phyloP scores from a whole-genome alignment of 1,284 basidiomycete genomes.

The Mycosarcoma maydis region DNA sequence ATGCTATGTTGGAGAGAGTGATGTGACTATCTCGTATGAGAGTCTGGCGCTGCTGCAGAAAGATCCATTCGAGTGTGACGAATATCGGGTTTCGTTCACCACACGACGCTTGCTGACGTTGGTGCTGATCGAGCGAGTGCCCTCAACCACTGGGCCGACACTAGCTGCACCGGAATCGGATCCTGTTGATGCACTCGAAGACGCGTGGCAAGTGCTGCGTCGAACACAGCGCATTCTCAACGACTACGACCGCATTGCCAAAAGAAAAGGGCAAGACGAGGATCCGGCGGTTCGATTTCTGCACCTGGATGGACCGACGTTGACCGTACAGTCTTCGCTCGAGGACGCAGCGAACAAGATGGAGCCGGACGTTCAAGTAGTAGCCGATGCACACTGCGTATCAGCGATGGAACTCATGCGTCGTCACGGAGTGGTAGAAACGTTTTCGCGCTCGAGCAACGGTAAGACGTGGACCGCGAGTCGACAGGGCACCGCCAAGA shows the following conservation, averaged over 20 bases:
- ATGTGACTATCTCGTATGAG: slow-evolving; percentile 16
- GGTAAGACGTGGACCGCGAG: slow-evolving; percentile 46
- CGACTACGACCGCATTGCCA: slow-evolving; percentile 25
- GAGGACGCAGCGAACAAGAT: slow-evolving; percentile 6
- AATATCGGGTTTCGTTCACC: slow-evolving; percentile 24
- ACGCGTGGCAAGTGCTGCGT: slow-evolving; percentile 37
- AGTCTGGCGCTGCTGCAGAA: slow-evolving; percentile 15
- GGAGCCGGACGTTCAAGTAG: slow-evolving; percentile 30
- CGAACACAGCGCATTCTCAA: slow-evolving; percentile 40
- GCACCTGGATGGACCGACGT: slow-evolving; percentile 35
- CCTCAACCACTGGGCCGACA: background rate
- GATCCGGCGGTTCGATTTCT: slow-evolving; percentile 19
- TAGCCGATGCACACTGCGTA: slow-evolving; percentile 39
- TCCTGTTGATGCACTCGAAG: slow-evolving; percentile 7
- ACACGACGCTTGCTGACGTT: slow-evolving; percentile 36
- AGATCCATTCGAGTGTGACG: slow-evolving; percentile 4
- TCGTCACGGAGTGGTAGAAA: slow-evolving; percentile 33
- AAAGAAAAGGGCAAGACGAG: background rate
- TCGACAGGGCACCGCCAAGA: slow-evolving; percentile 5
- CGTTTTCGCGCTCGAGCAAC: slow-evolving; percentile 45
- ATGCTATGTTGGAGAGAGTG: slow-evolving; percentile 22
- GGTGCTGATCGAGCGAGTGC: slow-evolving; percentile 26
- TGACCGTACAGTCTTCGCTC: slow-evolving; percentile 29
- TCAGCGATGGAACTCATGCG: slow-evolving; percentile 34
- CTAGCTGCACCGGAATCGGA: background rate